phyloP scores from a whole-genome alignment of 2,329 filamentous ascomycete species.

The Ophiostoma sp. region DNA sequence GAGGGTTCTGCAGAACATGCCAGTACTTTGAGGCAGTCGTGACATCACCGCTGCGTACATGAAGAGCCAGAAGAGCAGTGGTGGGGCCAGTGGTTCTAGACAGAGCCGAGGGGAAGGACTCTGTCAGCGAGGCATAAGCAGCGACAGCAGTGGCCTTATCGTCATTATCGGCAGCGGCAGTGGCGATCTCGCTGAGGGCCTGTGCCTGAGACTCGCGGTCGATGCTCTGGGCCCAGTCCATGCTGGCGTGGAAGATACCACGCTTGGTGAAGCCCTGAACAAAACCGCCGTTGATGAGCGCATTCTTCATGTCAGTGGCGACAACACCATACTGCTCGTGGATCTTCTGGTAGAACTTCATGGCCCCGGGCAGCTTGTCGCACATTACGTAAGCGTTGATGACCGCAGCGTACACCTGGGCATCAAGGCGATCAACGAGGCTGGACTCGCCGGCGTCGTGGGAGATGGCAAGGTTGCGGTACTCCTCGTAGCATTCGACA shows the following conservation, averaged over 20 bases:
- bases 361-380: slow-evolving; percentile 72
- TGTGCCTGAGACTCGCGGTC: slow-evolving; percentile 52
- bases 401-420: slow-evolving; percentile 82
- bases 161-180: slow-evolving; percentile 72
- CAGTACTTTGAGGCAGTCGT: slow-evolving; percentile 73
- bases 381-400: slow-evolving; percentile 83
- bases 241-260: slow-evolving; percentile 65
- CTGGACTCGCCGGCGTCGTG: slow-evolving; percentile 68
- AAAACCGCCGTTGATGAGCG: slow-evolving; percentile 67
- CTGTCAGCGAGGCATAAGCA: slow-evolving; percentile 56
- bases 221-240: slow-evolving; percentile 64
- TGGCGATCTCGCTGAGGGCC: slow-evolving; percentile 68
- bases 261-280: slow-evolving; percentile 70
- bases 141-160: slow-evolving; percentile 62
- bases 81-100: slow-evolving; percentile 21
- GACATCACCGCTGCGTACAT: slow-evolving; percentile 76
- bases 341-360: slow-evolving; percentile 81
- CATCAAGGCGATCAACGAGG: slow-evolving; percentile 67
- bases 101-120: slow-evolving; percentile 58
- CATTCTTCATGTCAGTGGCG: slow-evolving; percentile 60
- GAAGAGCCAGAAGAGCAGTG: slow-evolving; percentile 72
- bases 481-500: slow-evolving; percentile 93
- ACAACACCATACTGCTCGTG: slow-evolving; percentile 55
- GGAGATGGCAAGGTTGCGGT: slow-evolving; percentile 79
- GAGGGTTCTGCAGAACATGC: slow-evolving; percentile 62